These are phyloP conservation scores for Jamesozyma piceae DNA, from an alignment of 805 yeast species.

Conservation along the genomic window DNA sequence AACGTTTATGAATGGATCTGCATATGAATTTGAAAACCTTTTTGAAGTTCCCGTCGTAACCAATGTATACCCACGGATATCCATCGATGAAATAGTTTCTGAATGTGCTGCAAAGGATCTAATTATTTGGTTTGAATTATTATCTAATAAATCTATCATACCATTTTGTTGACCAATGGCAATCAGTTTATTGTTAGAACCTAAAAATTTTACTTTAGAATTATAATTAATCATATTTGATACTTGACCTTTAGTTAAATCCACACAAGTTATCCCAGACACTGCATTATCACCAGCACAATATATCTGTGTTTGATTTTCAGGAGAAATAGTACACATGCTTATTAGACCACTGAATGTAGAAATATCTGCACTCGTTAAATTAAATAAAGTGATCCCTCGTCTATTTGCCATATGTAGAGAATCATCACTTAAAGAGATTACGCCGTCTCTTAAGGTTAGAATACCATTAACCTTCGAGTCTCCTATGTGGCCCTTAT, in stretches of 20 bases:
- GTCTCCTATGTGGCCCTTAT: conserved; percentile 39
- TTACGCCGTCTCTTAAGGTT: conserved; percentile 47
- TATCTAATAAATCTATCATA: conserved; percentile 54
- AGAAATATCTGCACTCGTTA: conserved; percentile 25
- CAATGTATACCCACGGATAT: conserved; percentile 52
- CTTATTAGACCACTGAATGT: conserved; percentile 31
- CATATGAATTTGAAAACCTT: conserved; percentile 45
- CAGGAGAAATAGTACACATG: conserved; percentile 34
- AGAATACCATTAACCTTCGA: conserved; percentile 44
- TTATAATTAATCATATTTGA: conserved; percentile 35
- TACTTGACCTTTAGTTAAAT: conserved; percentile 33
- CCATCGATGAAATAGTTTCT: conserved; percentile 54
- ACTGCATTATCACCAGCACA: conserved; percentile 33
- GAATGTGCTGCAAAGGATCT: conserved; percentile 52
- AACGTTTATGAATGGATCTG: conserved; percentile 76
- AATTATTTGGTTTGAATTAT: conserved; percentile 38
- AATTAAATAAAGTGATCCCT: conserved; percentile 39
- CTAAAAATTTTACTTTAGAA: conserved; percentile 39
- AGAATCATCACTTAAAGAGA: conserved; percentile 45
- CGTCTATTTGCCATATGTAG: conserved; percentile 47
- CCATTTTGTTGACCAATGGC: conserved; percentile 55
- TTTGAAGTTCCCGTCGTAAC: conserved; percentile 76
- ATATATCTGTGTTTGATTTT: conserved; percentile 36
- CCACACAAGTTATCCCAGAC: conserved; percentile 35
- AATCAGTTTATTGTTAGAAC: conserved; percentile 43